Percentiles rank a stretch among this genome's conserved stretches.
These are phyloP conservation scores for Porphyrellus cyaneotinctus DNA, from an alignment of 768 basidiomycete genomes.

Conservation along the genomic window DNA sequence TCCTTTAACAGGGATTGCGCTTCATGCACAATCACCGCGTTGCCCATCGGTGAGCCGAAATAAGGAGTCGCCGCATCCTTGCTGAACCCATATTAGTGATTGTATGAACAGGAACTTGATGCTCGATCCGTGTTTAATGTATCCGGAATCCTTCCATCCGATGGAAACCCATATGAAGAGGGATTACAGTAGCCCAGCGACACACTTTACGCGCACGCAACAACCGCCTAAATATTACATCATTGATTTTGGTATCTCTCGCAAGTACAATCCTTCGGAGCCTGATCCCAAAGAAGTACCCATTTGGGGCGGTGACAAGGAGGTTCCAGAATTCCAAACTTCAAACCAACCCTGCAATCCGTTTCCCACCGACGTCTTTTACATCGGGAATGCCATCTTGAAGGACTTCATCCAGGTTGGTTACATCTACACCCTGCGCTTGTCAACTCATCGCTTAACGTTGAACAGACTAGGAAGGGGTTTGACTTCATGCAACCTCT, in stretches of 20 bases:
- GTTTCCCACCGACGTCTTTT: slow-evolving; percentile 43
- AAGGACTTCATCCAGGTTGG: slow-evolving; percentile 31
- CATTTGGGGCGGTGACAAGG: slow-evolving; percentile 39
- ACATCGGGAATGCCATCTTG: slow-evolving; percentile 35
- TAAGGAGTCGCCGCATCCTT: no score
- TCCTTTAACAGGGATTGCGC: neutral
- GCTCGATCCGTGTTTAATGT: slow-evolving; percentile 25
- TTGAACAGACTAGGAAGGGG: neutral
- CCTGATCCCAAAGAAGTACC: slow-evolving; percentile 26
- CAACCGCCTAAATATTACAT: slow-evolving; percentile 17
- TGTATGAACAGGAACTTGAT: slow-evolving; percentile 32
- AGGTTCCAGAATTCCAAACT: slow-evolving; percentile 37
- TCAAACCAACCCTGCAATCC: slow-evolving; percentile 30
- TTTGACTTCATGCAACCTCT: slow-evolving; percentile 31
- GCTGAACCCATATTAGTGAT: slow-evolving; percentile 17
- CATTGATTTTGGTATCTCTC: slow-evolving; percentile 36
- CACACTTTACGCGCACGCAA: slow-evolving; percentile 28
- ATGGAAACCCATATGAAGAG: slow-evolving; percentile 5
- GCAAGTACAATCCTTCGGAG: slow-evolving; percentile 26
- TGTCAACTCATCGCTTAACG: no score
- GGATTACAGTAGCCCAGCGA: slow-evolving; percentile 20
- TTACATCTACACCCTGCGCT: no score
- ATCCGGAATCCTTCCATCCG: slow-evolving; percentile 28
- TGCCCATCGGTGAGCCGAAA: slow-evolving; percentile 9
- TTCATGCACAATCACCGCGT: slow-evolving; percentile 26